Conservation (phyloP, 1,284 basidiomycete genomes). For the Mycena sp. region DNA sequence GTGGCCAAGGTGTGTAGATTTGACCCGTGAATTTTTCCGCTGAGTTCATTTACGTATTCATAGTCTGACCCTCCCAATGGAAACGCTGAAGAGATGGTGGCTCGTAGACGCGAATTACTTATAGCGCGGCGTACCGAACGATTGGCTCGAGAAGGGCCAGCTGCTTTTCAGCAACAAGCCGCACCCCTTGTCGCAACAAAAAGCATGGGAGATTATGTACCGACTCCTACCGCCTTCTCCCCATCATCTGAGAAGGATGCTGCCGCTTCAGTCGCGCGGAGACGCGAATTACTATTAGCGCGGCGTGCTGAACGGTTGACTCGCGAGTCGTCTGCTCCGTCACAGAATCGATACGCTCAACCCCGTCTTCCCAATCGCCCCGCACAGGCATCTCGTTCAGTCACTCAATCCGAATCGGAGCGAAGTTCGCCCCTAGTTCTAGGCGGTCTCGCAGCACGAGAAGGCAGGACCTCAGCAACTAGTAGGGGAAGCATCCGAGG, state of each 20-base stretch:
- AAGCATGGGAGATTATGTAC: no score
- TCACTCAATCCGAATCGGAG: background rate
- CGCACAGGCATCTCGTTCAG: background rate
- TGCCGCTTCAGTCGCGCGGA: background rate
- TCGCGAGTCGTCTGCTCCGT: slow-evolving; percentile 1
- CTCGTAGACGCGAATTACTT: background rate
- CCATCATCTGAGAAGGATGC: background rate
- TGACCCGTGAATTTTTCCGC: background rate
- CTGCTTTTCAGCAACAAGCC: background rate
- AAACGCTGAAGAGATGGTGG: no score
- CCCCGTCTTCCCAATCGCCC: background rate
- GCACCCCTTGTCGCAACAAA: background rate
- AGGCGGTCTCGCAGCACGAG: background rate
- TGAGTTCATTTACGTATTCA: no score
- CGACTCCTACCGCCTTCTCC: background rate
- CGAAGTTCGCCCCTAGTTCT: background rate
- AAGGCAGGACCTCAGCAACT: background rate
- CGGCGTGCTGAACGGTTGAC: slow-evolving; percentile 25
- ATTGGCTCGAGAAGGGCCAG: background rate
- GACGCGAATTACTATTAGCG: slow-evolving; percentile 6
- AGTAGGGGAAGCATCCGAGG: background rate
- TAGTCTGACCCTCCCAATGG: no score
- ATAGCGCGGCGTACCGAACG: slow-evolving; percentile 15
- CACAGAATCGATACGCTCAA: background rate
- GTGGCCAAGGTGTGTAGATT: background rate